These are phyloP conservation scores for Alternaria triticina DNA, from an alignment of 2,329 filamentous ascomycete species.

Conservation along the genomic window DNA sequence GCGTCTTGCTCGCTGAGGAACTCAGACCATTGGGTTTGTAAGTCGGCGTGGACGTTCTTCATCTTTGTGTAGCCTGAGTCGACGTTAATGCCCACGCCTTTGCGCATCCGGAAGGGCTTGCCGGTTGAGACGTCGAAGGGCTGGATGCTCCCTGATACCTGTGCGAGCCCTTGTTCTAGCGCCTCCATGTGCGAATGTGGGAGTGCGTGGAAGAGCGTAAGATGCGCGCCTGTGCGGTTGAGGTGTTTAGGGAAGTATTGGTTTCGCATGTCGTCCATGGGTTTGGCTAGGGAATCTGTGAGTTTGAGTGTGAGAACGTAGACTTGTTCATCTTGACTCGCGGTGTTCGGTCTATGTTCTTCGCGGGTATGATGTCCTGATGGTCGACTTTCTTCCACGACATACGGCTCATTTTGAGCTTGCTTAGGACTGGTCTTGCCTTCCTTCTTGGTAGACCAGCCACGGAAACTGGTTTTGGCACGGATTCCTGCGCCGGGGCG, in stretches of 20 bases:
- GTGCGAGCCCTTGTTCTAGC: slow-evolving; percentile 44
- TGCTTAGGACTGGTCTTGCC: slow-evolving; percentile 2
- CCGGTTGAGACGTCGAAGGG: slow-evolving; percentile 49
- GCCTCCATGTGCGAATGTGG: slow-evolving; percentile 48
- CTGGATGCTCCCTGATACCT: slow-evolving; percentile 34
- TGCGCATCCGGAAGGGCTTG: slow-evolving; percentile 50
- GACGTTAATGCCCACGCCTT: slow-evolving; percentile 50
- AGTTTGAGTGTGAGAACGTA: slow-evolving; percentile 54
- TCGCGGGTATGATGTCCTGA: slow-evolving; percentile 12
- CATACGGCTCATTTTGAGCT: slow-evolving; percentile 4
- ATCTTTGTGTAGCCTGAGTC: slow-evolving; percentile 41
- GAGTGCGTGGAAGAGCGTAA: slow-evolving; percentile 56
- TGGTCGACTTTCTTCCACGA: slow-evolving; percentile 8
- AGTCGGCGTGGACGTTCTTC: slow-evolving; percentile 43
- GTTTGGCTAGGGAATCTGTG: slow-evolving; percentile 46
- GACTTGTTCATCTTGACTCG: slow-evolving; percentile 40
- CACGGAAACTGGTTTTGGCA: slow-evolving; percentile 22
- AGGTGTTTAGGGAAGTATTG: slow-evolving; percentile 52
- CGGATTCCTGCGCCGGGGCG: slow-evolving; percentile 16
- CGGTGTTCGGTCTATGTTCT: slow-evolving; percentile 43
- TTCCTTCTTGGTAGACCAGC: slow-evolving; percentile 17
- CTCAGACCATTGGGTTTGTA: slow-evolving; percentile 46
- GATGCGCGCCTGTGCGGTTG: slow-evolving; percentile 53
- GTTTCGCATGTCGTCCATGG: slow-evolving; percentile 49
- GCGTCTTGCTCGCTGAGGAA: slow-evolving; percentile 54